Evolutionary conservation across 176 grass and related monocot species (phyloP).

Genomic region (Typha latifolia): DNA sequence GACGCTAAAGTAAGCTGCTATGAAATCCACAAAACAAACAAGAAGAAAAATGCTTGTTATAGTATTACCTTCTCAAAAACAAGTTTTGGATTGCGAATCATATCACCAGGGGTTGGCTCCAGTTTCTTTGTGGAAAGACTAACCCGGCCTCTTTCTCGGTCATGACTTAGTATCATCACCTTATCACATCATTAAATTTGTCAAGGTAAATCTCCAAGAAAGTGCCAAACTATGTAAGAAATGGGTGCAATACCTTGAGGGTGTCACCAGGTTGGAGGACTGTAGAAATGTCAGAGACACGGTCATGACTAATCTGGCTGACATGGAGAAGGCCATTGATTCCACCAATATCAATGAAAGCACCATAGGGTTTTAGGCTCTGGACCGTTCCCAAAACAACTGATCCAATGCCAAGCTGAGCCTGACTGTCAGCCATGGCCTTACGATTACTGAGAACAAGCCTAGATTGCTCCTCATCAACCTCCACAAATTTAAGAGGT

Average conservation of each 20-base stretch:
- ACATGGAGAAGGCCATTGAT: constrained; percentile 97
- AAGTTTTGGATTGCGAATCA: constrained; percentile 91
- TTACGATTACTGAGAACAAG: constrained; percentile 96
- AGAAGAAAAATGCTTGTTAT: too few relatives aligned
- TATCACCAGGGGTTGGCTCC: constrained; percentile 92
- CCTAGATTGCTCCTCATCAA: constrained; percentile 81
- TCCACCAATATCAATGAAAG: constrained; percentile 91
- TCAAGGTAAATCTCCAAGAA: constrained; percentile 9
- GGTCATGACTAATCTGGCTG: constrained; percentile 97
- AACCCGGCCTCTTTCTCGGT: constrained; percentile 85
- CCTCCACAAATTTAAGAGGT: constrained; percentile 84
- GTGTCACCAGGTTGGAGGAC: constrained; percentile 84
- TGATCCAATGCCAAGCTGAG: constrained; percentile 89
- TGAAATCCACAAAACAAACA: constrained; percentile 1
- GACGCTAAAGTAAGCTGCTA: constrained; percentile 12
- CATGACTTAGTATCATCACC: constrained; percentile 98
- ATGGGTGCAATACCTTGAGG: constrained; percentile 62
- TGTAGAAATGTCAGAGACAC: constrained; percentile 81
- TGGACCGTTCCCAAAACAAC: constrained; percentile 90
- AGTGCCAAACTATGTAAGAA: constrained; percentile 7
- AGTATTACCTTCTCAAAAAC: constrained; percentile 77
- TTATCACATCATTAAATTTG: constrained; percentile 14
- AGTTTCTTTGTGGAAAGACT: constrained; percentile 96
- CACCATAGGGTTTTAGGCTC: constrained; percentile 89
- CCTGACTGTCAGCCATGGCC: constrained; percentile 90